Percentiles rank a stretch among this genome's conserved stretches.
Evolutionary conservation across 257 asterid species (phyloP).

Genomic region (Pogostemon cablin): DNA sequence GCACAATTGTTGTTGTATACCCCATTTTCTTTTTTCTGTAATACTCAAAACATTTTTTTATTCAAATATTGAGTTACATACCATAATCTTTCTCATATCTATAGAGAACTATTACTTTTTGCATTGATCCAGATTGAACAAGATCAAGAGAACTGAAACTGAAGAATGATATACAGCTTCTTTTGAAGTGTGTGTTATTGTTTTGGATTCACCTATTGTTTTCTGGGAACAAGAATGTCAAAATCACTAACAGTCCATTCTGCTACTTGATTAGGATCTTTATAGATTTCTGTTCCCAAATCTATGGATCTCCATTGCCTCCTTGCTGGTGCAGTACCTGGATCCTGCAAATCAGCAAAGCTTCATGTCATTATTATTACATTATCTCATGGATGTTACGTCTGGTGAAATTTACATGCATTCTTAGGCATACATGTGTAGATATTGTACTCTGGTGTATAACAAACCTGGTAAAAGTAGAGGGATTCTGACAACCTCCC

Average conservation of each 20-base stretch:
- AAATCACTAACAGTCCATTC: slow-evolving; percentile 89
- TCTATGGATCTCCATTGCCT: slow-evolving; percentile 74
- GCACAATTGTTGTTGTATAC: neutral
- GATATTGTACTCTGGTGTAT: neutral
- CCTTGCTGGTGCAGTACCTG: slow-evolving; percentile 61
- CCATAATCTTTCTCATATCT: slow-evolving; percentile 2
- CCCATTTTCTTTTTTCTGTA: slow-evolving; percentile 15
- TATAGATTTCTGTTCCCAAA: slow-evolving; percentile 71
- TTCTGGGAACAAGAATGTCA: slow-evolving; percentile 52
- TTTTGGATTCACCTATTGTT: neutral
- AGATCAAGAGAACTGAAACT: slow-evolving; percentile 23
- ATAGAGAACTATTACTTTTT: slow-evolving; percentile 8
- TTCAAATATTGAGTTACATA: slow-evolving; percentile 24
- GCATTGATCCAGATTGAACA: slow-evolving; percentile 22
- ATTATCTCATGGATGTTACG: neutral
- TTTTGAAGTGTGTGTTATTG: slow-evolving; percentile 2
- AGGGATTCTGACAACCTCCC: slow-evolving; percentile 43
- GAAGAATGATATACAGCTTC: slow-evolving; percentile 24
- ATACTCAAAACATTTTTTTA: slow-evolving; percentile 26
- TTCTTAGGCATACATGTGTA: neutral
- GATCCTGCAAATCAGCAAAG: slow-evolving; percentile 57
- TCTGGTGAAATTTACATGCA: neutral
- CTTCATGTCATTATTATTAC: neutral
- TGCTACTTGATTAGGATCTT: slow-evolving; percentile 66
- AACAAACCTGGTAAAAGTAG: slow-evolving; percentile 38